Conservation (phyloP, 371 early-diverging fungal species). For the Mucor mucedo region DNA sequence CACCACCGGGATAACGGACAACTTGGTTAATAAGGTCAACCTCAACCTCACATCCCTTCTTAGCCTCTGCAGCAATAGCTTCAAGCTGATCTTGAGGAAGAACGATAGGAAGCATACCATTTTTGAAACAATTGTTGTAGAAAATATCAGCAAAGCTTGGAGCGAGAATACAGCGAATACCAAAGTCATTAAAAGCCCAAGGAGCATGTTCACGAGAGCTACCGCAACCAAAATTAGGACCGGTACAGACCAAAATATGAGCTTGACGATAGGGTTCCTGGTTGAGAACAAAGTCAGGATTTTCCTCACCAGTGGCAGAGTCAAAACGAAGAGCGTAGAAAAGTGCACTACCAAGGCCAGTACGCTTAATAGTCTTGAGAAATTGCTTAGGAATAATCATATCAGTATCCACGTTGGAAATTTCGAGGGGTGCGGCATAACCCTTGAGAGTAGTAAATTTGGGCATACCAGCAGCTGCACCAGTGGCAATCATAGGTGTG, state of each 20-base stretch:
- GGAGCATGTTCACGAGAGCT: slow-evolving; percentile 78
- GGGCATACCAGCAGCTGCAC: slow-evolving; percentile 56
- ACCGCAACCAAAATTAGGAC: slow-evolving; percentile 77
- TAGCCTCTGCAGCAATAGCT: slow-evolving; percentile 50
- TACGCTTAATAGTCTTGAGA: slow-evolving; percentile 75
- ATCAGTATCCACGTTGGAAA: slow-evolving; percentile 74
- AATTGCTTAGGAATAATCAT: slow-evolving; percentile 80
- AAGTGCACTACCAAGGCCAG: slow-evolving; percentile 66
- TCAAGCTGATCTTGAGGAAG: slow-evolving; percentile 47
- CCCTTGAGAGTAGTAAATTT: slow-evolving; percentile 63
- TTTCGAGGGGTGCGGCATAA: slow-evolving; percentile 62
- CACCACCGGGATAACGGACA: slow-evolving; percentile 43
- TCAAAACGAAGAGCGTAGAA: slow-evolving; percentile 67
- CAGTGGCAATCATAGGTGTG: slow-evolving; percentile 20
- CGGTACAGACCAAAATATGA: slow-evolving; percentile 63
- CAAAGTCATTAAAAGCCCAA: slow-evolving; percentile 76
- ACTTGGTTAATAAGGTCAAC: slow-evolving; percentile 63
- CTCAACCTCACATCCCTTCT: slow-evolving; percentile 51
- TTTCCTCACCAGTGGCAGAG: slow-evolving; percentile 48
- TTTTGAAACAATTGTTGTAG: slow-evolving; percentile 77
- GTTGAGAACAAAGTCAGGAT: slow-evolving; percentile 67
- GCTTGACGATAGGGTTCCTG: slow-evolving; percentile 58
- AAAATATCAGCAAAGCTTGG: slow-evolving; percentile 76
- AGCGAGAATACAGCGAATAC: slow-evolving; percentile 71
- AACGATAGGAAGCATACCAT: slow-evolving; percentile 69